Evolutionary conservation across 352 stramenopile species (phyloP).

Genomic region (Phytophthora quininea): DNA sequence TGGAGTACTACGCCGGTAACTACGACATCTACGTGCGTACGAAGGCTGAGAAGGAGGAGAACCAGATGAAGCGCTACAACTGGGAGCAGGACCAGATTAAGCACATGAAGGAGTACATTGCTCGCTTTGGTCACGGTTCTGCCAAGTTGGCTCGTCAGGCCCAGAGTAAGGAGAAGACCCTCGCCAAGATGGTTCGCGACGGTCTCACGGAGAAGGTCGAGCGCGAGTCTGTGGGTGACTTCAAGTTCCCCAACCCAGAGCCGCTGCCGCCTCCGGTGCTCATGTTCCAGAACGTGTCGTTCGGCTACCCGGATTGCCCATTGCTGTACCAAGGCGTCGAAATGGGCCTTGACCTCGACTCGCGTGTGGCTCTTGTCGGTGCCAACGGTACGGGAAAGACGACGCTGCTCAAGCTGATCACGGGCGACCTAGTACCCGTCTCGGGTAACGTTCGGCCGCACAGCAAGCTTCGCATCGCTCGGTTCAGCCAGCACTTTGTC

Average conservation of each 20-base stretch:
- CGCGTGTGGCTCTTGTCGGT: slow-evolving; percentile 96
- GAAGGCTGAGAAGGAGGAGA: slow-evolving; percentile 96
- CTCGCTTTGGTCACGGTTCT: slow-evolving; percentile 97
- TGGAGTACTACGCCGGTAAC: slow-evolving; percentile 98
- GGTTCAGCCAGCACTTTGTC: slow-evolving; percentile 99
- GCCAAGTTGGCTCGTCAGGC: slow-evolving; percentile 97
- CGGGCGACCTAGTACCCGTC: slow-evolving; percentile 93
- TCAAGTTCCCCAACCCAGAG: slow-evolving; percentile 98
- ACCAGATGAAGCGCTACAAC: slow-evolving; percentile 98
- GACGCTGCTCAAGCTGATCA: slow-evolving; percentile 98
- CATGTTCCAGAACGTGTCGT: slow-evolving; percentile 97
- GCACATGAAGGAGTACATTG: slow-evolving; percentile 99
- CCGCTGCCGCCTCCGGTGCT: slow-evolving; percentile 95
- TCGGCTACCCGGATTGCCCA: slow-evolving; percentile 93
- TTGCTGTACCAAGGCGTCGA: slow-evolving; percentile 94
- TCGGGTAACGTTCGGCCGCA: slow-evolving; percentile 96
- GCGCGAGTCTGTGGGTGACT: slow-evolving; percentile 87
- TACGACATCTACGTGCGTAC: slow-evolving; percentile 99
- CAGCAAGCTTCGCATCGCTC: slow-evolving; percentile 95
- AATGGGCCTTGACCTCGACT: slow-evolving; percentile 97
- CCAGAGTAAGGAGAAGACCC: slow-evolving; percentile 98
- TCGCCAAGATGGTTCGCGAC: slow-evolving; percentile 97
- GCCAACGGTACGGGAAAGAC: slow-evolving; percentile 97
- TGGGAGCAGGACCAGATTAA: slow-evolving; percentile 99
- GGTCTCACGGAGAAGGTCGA: slow-evolving; percentile 95